Evolutionary conservation across 2,329 filamentous ascomycete genomes (phyloP), one percentile per base, ranked within the genome.

Genomic region (Phyllosticta ampelicida): DNA sequence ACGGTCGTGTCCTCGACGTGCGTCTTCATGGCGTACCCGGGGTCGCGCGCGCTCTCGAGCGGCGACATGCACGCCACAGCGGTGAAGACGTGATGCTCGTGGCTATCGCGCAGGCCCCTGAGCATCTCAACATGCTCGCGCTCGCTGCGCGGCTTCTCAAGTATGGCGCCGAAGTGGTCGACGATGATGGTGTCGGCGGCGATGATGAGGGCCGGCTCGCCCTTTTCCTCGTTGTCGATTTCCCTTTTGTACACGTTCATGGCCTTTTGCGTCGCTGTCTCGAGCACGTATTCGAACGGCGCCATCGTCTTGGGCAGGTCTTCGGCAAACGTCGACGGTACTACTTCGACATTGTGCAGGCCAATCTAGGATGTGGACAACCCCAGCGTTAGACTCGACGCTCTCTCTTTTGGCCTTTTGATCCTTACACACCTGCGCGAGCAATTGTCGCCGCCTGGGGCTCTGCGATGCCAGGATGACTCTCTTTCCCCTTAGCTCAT

Each of bases 181-280:
- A 94, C 87, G 61, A 99, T 89, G 58, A 99, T 79, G 0, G 94
- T 97, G 71, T 97, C 92, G 36, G 92, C 92, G 0, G 90, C 85
- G 60, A 97, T 86, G 60, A 97, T 89, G 16, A 97, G 78, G 6
- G 84, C 86, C 0, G 90, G 90, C 64, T 96, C 94, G 58, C 79
- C 82, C 59, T 77, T 73, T 53, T 67, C 72, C 58, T 74, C 70
- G 60, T 82, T 81, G 66, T 83, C 70, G 64, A 85, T 77, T 65
- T 84, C 80, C 48, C 75, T 69, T 28, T 71, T 69, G 72, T 87
- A 87, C 9, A 97, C 88, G 51, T 87, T 81, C 50, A 90, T 80
- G 54, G 86, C 88, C 74, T 99, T 99, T 65, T 86, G 82, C 20
- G 83, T 83, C 3, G 92, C 92, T 1, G 94, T 99, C 59, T 86